These are phyloP conservation scores for Phlebiopsis flavidoalba DNA, from an alignment of 768 basidiomycete genomes.

Conservation along the genomic window DNA sequence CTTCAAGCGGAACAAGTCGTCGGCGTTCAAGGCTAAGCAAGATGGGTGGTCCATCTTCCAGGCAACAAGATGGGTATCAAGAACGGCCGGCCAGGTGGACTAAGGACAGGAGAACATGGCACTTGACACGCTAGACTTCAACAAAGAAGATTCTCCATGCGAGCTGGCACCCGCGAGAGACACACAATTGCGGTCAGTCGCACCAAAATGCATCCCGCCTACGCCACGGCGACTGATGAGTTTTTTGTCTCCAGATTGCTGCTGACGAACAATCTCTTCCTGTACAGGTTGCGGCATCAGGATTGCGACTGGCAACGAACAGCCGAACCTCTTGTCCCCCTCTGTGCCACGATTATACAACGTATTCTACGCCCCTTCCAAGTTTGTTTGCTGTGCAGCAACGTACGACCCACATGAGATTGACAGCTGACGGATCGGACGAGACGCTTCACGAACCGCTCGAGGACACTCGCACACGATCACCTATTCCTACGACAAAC, in stretches of 20 bases:
- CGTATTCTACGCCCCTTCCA: background rate
- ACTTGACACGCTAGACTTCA: conserved; percentile 82
- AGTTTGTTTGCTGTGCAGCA: background rate
- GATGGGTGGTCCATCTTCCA: conserved; percentile 81
- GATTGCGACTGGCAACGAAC: background rate
- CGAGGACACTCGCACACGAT: conserved; percentile 1
- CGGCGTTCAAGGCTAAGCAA: conserved; percentile 99
- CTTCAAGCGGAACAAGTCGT: conserved; percentile 99
- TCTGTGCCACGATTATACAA: background rate
- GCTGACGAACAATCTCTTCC: conserved; percentile 95
- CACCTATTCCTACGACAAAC: background rate
- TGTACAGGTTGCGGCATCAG: conserved; percentile 66
- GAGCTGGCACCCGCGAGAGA: conserved; percentile 97
- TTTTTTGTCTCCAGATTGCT: conserved; percentile 61
- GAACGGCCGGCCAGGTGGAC: conserved; percentile 73
- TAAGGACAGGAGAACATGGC: conserved; percentile 90
- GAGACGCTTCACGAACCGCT: conserved; percentile 1
- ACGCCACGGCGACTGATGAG: background rate
- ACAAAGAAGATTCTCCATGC: conserved; percentile 96
- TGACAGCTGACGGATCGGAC: background rate
- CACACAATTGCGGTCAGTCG: conserved; percentile 89
- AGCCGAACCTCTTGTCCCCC: background rate
- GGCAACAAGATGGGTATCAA: conserved; percentile 60
- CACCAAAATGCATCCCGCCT: no score
- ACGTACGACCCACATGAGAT: background rate